Conservation (phyloP, 2,329 filamentous ascomycete genomes). For the Colletotrichum acutatum region DNA sequence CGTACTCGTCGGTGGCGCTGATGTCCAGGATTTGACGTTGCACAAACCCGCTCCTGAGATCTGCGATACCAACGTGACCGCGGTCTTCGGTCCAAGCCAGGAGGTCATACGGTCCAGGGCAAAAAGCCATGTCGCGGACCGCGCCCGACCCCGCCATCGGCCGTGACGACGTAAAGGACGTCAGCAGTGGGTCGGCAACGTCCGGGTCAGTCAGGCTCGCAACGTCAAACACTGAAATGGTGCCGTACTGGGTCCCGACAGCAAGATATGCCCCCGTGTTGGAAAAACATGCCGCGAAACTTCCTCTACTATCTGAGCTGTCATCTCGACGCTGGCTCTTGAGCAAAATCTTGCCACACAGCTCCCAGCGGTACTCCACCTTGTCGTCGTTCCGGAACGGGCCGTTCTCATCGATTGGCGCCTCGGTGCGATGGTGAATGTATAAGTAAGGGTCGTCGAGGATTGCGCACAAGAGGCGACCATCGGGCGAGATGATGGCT, state of each 20-base stretch:
- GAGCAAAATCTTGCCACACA: conserved; percentile 63
- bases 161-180: conserved; percentile 81
- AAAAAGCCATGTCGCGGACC: conserved; percentile 91
- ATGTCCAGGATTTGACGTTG: conserved; percentile 77
- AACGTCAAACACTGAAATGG: conserved; percentile 79
- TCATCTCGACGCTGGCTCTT: conserved; percentile 68
- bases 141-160: conserved; percentile 78
- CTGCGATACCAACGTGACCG: conserved; percentile 78
- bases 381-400: conserved; percentile 40
- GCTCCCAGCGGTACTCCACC: conserved; percentile 60
- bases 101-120: conserved; percentile 88
- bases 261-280: conserved; percentile 77
- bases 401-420: conserved; percentile 44
- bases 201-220: conserved; percentile 55
- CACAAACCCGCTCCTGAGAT: conserved; percentile 74
- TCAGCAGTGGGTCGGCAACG: conserved; percentile 72
- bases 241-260: conserved; percentile 82
- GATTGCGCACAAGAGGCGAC: conserved; percentile 81
- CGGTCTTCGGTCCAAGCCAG: conserved; percentile 95
- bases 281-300: conserved; percentile 84
- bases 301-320: conserved; percentile 68
- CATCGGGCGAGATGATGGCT: conserved; percentile 92
- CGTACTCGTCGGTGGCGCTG: conserved; percentile 66
- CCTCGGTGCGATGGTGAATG: conserved; percentile 73
- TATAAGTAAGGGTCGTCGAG: conserved; percentile 90